Evolutionary conservation across 257 asterid genomes (phyloP).

Genomic region (Solanum verrucosum): DNA sequence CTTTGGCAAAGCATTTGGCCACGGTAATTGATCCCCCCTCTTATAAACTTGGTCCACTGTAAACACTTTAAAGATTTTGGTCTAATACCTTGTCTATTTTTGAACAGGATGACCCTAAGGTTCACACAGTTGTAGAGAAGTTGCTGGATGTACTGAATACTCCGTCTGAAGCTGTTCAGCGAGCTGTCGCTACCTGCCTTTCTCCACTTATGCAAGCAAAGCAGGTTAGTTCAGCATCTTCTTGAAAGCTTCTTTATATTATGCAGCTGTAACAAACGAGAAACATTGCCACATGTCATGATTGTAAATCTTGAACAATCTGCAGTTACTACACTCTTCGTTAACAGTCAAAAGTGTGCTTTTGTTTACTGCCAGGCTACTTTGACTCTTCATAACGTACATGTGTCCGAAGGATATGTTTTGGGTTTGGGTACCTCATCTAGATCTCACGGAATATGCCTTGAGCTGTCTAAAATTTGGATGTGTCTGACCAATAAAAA

Average conservation of each 20-base stretch:
- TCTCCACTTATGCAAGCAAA: constrained; percentile 93
- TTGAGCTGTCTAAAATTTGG: not conserved
- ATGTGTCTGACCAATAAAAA: not conserved
- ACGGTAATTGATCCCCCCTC: constrained; percentile 38
- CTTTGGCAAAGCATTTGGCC: constrained; percentile 85
- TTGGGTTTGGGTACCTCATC: not conserved
- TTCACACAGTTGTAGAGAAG: constrained; percentile 91
- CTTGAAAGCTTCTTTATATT: not conserved
- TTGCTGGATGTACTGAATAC: constrained; percentile 90
- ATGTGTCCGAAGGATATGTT: not conserved
- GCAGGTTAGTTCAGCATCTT: constrained; percentile 42
- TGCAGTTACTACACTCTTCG: not conserved
- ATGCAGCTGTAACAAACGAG: not conserved
- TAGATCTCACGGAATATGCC: not conserved
- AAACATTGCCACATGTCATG: not conserved
- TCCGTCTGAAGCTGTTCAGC: constrained; percentile 97
- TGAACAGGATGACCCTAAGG: constrained; percentile 87
- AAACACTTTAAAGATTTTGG: not conserved
- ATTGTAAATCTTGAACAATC: not conserved
- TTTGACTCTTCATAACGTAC: not conserved
- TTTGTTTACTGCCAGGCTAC: not conserved
- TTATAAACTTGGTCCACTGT: not conserved
- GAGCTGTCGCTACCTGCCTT: constrained; percentile 90
- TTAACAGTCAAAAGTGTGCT: not conserved
- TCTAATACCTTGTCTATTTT: constrained; percentile 6